A percentile compares a stretch with the other conserved stretches of the same genome.
These are phyloP conservation scores for Myriosclerotinia duriaeana DNA, from an alignment of 2,329 filamentous ascomycete genomes.

Conservation along the genomic window DNA sequence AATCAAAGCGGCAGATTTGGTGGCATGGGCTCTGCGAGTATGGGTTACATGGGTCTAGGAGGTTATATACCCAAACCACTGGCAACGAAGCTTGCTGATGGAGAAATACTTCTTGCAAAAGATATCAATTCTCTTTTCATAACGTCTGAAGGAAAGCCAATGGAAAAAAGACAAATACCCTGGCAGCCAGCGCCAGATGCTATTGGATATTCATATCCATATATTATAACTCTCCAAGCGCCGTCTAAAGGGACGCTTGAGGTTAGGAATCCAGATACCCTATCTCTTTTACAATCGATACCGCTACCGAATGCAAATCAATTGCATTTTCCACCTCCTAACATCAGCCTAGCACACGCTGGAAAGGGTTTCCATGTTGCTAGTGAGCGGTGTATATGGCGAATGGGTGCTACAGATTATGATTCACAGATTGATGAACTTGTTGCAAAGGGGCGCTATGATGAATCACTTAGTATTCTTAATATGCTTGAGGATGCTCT, in stretches of 20 bases:
- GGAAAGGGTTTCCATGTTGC: slow-evolving; percentile 94
- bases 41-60: slow-evolving; percentile 96
- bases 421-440: slow-evolving; percentile 85
- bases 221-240: slow-evolving; percentile 82
- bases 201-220: slow-evolving; percentile 95
- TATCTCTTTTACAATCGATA: slow-evolving; percentile 86
- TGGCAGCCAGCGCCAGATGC: slow-evolving; percentile 87
- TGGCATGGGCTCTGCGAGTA: slow-evolving; percentile 77
- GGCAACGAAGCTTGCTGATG: slow-evolving; percentile 76
- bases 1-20: slow-evolving; percentile 65
- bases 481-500: slow-evolving; percentile 90
- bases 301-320: slow-evolving; percentile 77
- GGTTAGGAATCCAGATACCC: slow-evolving; percentile 86
- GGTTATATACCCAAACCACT: slow-evolving; percentile 89
- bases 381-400: slow-evolving; percentile 90
- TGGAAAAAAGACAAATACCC: slow-evolving; percentile 85
- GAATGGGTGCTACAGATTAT: slow-evolving; percentile 91
- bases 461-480: slow-evolving; percentile 89
- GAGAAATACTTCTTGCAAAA: slow-evolving; percentile 89
- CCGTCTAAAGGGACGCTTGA: slow-evolving; percentile 82
- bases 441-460: slow-evolving; percentile 69
- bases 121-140: slow-evolving; percentile 96
- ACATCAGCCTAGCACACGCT: slow-evolving; percentile 89
- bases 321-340: slow-evolving; percentile 88
- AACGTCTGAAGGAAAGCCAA: slow-evolving; percentile 74